Evolutionary conservation across 2,329 filamentous ascomycete genomes (phyloP).

Genomic region (Ceratocystis albifundus): DNA sequence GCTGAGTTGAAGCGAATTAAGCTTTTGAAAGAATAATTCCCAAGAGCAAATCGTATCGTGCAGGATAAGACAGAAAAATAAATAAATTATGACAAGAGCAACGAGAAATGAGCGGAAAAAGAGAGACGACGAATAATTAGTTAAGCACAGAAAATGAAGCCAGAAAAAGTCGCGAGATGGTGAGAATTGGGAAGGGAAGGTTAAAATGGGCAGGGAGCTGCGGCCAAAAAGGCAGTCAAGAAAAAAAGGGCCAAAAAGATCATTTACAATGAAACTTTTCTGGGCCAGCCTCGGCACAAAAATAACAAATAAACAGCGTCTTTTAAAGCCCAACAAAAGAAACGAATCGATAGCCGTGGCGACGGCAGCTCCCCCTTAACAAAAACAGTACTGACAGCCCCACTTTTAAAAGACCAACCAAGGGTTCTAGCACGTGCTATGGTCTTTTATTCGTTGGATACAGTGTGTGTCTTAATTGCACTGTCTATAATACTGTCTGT

Average conservation of each 20-base stretch:
- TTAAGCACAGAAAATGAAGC: constrained; percentile 3
- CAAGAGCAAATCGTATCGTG: not conserved
- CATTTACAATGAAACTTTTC: not conserved
- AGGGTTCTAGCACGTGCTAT: not conserved
- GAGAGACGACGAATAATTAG: not conserved
- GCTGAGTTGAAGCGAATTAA: not conserved
- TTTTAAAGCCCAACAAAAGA: not conserved
- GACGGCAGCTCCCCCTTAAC: not conserved
- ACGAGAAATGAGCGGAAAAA: not conserved
- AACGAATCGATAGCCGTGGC: not conserved
- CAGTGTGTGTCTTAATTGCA: not conserved
- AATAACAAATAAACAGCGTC: not conserved
- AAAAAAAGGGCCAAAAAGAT: not conserved
- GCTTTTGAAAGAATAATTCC: not conserved
- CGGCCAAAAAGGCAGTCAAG: not conserved
- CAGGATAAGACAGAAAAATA: not conserved
- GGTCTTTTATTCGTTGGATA: not conserved
- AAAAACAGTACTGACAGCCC: not conserved
- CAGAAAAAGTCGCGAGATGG: not conserved
- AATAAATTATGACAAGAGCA: not conserved
- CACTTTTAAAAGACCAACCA: not conserved
- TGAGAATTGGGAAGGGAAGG: not conserved
- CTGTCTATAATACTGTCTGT: not conserved
- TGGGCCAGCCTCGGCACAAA: constrained; percentile 3
- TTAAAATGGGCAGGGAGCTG: constrained; percentile 1